Evolutionary conservation across 768 basidiomycete species (phyloP).

Genomic region (Grammothele lineata): DNA sequence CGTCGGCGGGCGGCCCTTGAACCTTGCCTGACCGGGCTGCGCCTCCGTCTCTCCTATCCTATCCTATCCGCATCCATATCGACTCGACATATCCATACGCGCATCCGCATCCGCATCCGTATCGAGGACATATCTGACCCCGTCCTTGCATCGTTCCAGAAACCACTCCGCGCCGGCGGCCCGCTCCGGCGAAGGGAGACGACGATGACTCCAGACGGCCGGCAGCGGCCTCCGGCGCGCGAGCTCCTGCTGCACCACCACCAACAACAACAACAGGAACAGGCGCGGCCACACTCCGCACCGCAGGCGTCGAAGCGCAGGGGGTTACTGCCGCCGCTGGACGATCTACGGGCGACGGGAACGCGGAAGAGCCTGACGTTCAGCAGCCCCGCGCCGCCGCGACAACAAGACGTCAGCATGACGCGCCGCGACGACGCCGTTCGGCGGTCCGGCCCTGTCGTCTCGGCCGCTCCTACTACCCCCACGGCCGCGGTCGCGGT

Average conservation of each 20-base stretch:
- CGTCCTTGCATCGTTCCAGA: no score
- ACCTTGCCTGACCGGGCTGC: no score
- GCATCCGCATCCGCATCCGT: no score
- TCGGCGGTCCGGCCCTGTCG: no score
- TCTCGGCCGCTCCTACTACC: no score
- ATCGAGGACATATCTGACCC: no score
- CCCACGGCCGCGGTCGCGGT: no score
- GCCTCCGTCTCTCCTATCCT: constrained; percentile 5
- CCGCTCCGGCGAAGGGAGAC: constrained; percentile 42
- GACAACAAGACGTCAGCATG: constrained; percentile 14
- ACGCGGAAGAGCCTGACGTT: constrained; percentile 17
- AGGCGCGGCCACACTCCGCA: constrained; percentile 12
- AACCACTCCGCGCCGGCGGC: no score
- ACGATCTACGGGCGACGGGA: constrained; percentile 22
- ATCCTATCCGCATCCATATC: no score
- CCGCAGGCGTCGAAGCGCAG: constrained; percentile 14
- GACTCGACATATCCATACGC: no score
- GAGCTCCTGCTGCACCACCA: neutral
- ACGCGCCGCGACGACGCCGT: neutral
- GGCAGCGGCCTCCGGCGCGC: constrained; percentile 23
- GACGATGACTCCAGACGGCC: constrained; percentile 42
- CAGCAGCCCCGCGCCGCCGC: constrained; percentile 1
- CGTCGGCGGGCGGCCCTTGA: no score
- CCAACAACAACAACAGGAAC: no score
- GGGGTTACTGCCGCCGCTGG: constrained; percentile 1